Conservation (phyloP, 129 eudicot genomes). For the Solidago caesia region DNA sequence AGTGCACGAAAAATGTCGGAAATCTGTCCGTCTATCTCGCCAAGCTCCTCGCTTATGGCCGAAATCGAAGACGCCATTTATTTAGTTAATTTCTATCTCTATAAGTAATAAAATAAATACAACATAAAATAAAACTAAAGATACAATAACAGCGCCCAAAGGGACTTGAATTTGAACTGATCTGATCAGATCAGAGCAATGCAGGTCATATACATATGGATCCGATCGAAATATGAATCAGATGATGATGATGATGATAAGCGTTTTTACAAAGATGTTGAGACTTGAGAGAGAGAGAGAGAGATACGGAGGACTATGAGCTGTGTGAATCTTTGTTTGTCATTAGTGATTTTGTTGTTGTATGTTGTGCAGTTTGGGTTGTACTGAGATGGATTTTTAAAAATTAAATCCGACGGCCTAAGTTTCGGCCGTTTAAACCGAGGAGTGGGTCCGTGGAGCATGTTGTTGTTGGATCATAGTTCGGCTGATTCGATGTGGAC, state of each 20-base stretch:
- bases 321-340: conserved; percentile 27
- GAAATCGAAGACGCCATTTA: conserved; percentile 62
- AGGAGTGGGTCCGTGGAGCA: conserved; percentile 37
- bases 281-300: conserved; percentile 2
- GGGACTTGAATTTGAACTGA: conserved; percentile 10
- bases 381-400: conserved; percentile 15
- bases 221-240: conserved; percentile 26
- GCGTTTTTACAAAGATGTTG: too few species aligned
- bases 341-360: neutral
- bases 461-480: conserved; percentile 7
- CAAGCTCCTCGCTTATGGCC: conserved; percentile 80
- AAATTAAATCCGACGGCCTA: conserved; percentile 12
- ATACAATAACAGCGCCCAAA: too few species aligned
- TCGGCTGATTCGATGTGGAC: conserved; percentile 16
- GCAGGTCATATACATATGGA: conserved; percentile 29
- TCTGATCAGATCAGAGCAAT: conserved; percentile 44
- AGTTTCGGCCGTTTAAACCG: conserved; percentile 48
- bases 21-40: conserved; percentile 86
- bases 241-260: conserved; percentile 21
- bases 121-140: neutral
- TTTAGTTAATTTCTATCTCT: too few species aligned
- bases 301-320: conserved; percentile 11
- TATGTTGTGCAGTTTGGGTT: neutral
- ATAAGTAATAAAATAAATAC: neutral
- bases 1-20: conserved; percentile 86